Base-by-base conservation (phyloP, 2,329 filamentous ascomycete species). In the Sclerotinia subarctica region DNA sequence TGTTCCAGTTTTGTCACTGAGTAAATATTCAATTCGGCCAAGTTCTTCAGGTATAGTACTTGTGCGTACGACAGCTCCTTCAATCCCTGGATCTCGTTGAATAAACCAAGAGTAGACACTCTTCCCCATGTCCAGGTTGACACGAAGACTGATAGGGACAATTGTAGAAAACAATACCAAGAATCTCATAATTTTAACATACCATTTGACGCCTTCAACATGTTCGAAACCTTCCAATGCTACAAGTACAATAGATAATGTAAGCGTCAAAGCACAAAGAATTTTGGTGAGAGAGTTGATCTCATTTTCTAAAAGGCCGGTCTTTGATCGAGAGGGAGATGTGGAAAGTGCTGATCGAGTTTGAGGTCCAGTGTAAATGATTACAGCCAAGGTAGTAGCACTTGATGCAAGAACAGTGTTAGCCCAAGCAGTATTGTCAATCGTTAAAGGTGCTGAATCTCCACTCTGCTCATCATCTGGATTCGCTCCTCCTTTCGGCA, bases 91-190 rank as follows among this genome's bases (percentile, higher is more conserved):
- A 75, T 99, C 95, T 60, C 90, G 86, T 77, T 99, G 93, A 69
- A 99, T 99, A 76, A 97, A 97, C 81, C 90, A 92, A 11, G 94
- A 96, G 79, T 97, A 99, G 2, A 95, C 93, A 67, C 92, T 94
- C 80, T 99, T 99, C 51, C 94, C 96, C 86, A 99, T 90, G 77
- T 99, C 95, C 24, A 99, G 83, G 77, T 99, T 99, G 73, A 99
- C 95, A 63, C 95, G 90, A 73, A 99, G 83, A 80, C 93, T 96
- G 79, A 99, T 97, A 1, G 95, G 95, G 35, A 99, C 96, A 75
- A 99, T 99, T 0, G 94, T 98, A n/a, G 94, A 98, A 82, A 99
- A 99, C 0, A 99, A 83, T 70, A 99, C 96, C 71, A 99, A 81
- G 77, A 98, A 99, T n/a, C 94, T 90, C 88, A 97, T 95, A 75